These are phyloP conservation scores for Panaeolus papilionaceus DNA, from an alignment of 768 basidiomycete genomes.

Conservation along the genomic window DNA sequence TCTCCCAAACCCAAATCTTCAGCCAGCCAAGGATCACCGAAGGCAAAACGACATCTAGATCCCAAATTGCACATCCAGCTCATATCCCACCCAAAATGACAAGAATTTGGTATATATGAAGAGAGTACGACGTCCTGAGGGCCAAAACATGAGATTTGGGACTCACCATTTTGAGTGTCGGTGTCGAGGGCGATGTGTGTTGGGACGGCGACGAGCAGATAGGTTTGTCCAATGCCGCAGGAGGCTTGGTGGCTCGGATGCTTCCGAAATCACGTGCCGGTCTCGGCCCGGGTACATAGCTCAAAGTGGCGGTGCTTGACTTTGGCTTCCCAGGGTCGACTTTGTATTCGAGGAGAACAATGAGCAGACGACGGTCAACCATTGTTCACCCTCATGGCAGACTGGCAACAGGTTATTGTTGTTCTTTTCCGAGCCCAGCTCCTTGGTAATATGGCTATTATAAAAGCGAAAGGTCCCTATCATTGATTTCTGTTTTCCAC, in stretches of 20 bases:
- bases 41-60: slow-evolving; percentile 40
- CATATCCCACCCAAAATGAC: slow-evolving; percentile 31
- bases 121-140: slow-evolving; percentile 1
- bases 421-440: slow-evolving; percentile 16
- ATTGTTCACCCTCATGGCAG: slow-evolving; percentile 10
- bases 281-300: slow-evolving; percentile 19
- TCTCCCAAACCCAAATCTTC: neutral
- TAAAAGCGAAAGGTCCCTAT: neutral
- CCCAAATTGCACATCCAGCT: slow-evolving; percentile 42
- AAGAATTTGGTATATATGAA: slow-evolving; percentile 29
- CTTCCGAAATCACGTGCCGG: slow-evolving; percentile 35
- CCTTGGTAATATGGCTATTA: slow-evolving; percentile 12
- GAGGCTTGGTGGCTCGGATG: slow-evolving; percentile 33
- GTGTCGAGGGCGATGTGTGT: slow-evolving; percentile 43
- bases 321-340: slow-evolving; percentile 1
- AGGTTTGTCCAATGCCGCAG: slow-evolving; percentile 21
- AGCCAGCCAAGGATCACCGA: neutral
- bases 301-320: neutral
- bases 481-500: slow-evolving; percentile 9
- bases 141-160: slow-evolving; percentile 16
- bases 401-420: slow-evolving; percentile 13
- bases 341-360: slow-evolving; percentile 15
- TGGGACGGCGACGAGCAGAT: slow-evolving; percentile 38
- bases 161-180: slow-evolving; percentile 50
- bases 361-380: neutral